Conservation (phyloP, 495 filamentous ascomycete genomes). For the Talaromyces ruber region DNA sequence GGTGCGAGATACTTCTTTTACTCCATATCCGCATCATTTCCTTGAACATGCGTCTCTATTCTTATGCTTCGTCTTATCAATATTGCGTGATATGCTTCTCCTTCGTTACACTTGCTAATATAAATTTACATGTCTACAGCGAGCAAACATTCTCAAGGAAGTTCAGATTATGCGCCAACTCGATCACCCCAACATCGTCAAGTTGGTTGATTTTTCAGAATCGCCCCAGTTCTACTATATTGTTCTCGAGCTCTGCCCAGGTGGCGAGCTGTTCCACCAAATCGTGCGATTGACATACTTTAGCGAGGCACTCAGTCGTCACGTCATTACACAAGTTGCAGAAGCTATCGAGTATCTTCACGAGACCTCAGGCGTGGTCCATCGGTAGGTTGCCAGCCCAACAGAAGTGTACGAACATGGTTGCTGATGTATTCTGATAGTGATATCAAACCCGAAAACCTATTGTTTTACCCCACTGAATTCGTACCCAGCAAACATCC, state of each 20-base stretch:
- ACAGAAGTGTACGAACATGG: neutral
- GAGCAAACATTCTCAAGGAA: slow-evolving; percentile 95
- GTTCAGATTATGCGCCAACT: slow-evolving; percentile 97
- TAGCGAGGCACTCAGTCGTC: slow-evolving; percentile 87
- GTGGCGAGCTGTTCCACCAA: slow-evolving; percentile 96
- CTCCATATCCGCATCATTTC: slow-evolving; percentile 20
- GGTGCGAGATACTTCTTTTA: slow-evolving; percentile 62
- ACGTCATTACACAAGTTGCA: slow-evolving; percentile 91
- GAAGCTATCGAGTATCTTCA: slow-evolving; percentile 91
- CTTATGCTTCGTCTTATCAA: slow-evolving; percentile 3
- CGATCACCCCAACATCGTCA: slow-evolving; percentile 92
- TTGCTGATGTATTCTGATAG: slow-evolving; percentile 39
- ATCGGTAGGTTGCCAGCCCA: slow-evolving; percentile 60
- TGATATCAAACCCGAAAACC: slow-evolving; percentile 97
- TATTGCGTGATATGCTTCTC: slow-evolving; percentile 4
- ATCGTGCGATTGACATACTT: slow-evolving; percentile 98
- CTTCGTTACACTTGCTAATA: slow-evolving; percentile 5
- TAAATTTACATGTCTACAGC: slow-evolving; percentile 39
- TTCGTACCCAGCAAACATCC: slow-evolving; percentile 74
- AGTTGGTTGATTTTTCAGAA: slow-evolving; percentile 87
- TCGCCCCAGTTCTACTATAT: slow-evolving; percentile 96
- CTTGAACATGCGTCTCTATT: slow-evolving; percentile 17
- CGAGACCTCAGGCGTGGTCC: slow-evolving; percentile 89
- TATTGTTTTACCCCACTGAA: slow-evolving; percentile 81
- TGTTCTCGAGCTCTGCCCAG: slow-evolving; percentile 87